phyloP scores from a whole-genome alignment of 2,329 filamentous ascomycete species.

The Pseudomassariella vexata region DNA sequence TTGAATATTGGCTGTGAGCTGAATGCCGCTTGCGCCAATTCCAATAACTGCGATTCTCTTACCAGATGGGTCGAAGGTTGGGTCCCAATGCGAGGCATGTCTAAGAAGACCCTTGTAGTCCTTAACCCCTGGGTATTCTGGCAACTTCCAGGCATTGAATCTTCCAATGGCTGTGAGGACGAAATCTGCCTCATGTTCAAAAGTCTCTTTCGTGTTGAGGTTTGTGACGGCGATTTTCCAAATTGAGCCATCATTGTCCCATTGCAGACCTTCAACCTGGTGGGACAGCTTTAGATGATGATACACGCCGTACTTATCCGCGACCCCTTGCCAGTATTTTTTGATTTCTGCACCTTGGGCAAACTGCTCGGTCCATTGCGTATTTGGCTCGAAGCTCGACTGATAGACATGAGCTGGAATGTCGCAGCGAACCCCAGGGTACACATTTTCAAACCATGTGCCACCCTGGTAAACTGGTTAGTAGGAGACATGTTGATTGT shows the following conservation, averaged over 20 bases:
- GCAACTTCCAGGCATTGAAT: slow-evolving; percentile 61
- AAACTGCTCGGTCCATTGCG: background rate
- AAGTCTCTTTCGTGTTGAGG: slow-evolving; percentile 28
- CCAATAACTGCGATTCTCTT: slow-evolving; percentile 55
- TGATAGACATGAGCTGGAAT: background rate
- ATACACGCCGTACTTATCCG: slow-evolving; percentile 57
- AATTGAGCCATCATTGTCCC: slow-evolving; percentile 43
- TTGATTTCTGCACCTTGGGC: background rate
- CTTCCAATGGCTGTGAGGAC: slow-evolving; percentile 58
- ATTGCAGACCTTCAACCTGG: slow-evolving; percentile 48
- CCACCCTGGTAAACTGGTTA: slow-evolving; percentile 31
- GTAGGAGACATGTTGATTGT: too few species aligned
- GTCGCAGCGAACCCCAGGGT: slow-evolving; percentile 46
- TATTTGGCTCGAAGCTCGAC: background rate
- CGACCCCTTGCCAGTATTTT: background rate
- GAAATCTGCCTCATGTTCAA: slow-evolving; percentile 48
- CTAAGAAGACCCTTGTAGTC: slow-evolving; percentile 50
- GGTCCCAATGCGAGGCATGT: slow-evolving; percentile 58
- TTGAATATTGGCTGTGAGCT: slow-evolving; percentile 49
- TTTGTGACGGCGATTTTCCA: slow-evolving; percentile 51
- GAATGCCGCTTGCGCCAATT: slow-evolving; percentile 58
- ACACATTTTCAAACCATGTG: slow-evolving; percentile 51
- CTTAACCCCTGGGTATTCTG: slow-evolving; percentile 52
- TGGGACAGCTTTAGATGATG: slow-evolving; percentile 48
- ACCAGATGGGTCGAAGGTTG: slow-evolving; percentile 37